A percentile compares a stretch with the other conserved stretches of the same genome.
These are phyloP conservation scores for Botryobasidium botryosum DNA, from an alignment of 768 basidiomycete species.

Conservation along the genomic window DNA sequence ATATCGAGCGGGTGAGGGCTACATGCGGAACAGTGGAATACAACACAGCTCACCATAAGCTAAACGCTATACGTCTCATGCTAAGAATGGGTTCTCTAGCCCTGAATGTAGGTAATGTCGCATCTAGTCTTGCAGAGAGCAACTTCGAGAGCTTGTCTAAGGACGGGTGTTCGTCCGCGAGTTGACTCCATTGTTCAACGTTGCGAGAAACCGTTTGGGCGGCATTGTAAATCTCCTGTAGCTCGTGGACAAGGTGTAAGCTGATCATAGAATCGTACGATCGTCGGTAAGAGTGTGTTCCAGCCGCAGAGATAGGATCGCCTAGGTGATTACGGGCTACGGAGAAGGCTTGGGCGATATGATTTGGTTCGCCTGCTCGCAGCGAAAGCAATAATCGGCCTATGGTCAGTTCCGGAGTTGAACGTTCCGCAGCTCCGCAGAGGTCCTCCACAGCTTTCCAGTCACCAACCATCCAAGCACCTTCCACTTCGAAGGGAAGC, in stretches of 20 bases:
- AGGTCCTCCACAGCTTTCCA: constrained; percentile 68
- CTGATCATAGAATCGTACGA: constrained; percentile 76
- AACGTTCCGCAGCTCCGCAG: constrained; percentile 26
- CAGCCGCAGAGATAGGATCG: constrained; percentile 63
- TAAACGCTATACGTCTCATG: constrained; percentile 73
- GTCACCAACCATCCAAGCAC: constrained; percentile 90
- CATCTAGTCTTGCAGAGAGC: constrained; percentile 49
- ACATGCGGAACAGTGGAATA: constrained; percentile 2
- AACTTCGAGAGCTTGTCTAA: constrained; percentile 24
- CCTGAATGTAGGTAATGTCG: constrained; percentile 74
- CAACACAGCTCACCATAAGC: constrained; percentile 35
- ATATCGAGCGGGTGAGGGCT: not conserved
- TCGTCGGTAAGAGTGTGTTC: constrained; percentile 62
- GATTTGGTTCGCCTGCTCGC: constrained; percentile 32
- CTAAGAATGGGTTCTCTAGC: constrained; percentile 78
- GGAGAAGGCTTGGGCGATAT: constrained; percentile 34
- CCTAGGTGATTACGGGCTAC: constrained; percentile 61
- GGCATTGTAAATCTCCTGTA: constrained; percentile 35
- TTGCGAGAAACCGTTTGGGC: constrained; percentile 16
- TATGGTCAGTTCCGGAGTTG: constrained; percentile 48
- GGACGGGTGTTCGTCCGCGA: constrained; percentile 2
- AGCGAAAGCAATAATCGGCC: constrained; percentile 70
- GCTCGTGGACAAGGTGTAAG: constrained; percentile 73
- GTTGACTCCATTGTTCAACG: not conserved
- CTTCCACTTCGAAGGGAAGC: constrained; percentile 76